Evolutionary conservation across 2,329 filamentous ascomycete species (phyloP), one percentile per base, ranked within the genome.

Genomic region (Thielaviopsis ethacetica): DNA sequence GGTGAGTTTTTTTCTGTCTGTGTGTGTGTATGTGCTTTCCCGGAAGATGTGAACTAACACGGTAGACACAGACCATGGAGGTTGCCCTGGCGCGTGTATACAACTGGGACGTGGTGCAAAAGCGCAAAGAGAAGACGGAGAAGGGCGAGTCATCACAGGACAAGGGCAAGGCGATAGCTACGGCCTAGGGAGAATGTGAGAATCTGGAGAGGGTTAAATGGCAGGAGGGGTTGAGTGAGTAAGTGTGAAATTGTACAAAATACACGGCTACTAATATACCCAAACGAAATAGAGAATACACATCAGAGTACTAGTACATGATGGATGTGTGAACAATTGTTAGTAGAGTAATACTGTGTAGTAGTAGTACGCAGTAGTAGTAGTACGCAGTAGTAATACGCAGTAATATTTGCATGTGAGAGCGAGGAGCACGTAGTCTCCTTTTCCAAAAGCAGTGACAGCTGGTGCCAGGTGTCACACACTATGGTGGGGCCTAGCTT

Each of bases 51-150:
- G 9, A 27, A 27, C 26, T 27, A 27, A n/a, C n/a, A 27, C 9
- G 26, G 9, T 27, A 12, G 21, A 24, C 12, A 44, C 64, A 94
- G 88, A 96, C 91, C 0, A 85, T 98, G 76, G 93, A 98, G 72
- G 93, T 98, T 38, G 93, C 93, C 3, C 90, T 91, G 49, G 93
- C 93, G 22, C 80, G 93, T 63, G 91, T 98, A n/a, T 97, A 98
- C 72, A 98, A 98, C 72, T 97, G 93, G 91, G 93, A 98, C 67
- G 90, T 98, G 4, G 88, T 91, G 51, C 88, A 95, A 75, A 88
- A 94, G 73, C 79, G 93, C 65, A 96, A 95, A 76, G 90, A 95
- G 62, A 93, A 90, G 71, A 76, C 73, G 3, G 83, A 85, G 47
- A 80, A 82, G 63, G 82, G 72, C 61, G 69, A 68, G 51, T 68